Base-by-base conservation (phyloP, 1,284 basidiomycete genomes). In the Bjerkandera adusta region DNA sequence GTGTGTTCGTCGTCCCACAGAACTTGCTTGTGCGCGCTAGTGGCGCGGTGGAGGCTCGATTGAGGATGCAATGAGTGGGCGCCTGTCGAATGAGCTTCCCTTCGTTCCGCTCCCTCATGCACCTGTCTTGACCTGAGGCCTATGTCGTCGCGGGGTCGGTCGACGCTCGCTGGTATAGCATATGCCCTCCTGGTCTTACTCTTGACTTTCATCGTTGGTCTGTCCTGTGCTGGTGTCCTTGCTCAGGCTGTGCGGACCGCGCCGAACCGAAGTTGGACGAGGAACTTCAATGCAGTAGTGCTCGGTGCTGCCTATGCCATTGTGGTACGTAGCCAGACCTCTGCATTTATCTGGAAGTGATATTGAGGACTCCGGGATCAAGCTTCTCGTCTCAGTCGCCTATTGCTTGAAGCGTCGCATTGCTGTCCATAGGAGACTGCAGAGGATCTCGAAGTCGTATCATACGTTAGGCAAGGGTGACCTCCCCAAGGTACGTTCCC, bases 381-480 rank as follows among this genome's bases (percentile, higher is more conserved):
- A 51, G 49, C 35, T 43, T 48, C 64, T 77, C 10, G 61, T 71
- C 2, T 85, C 84, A 6, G 47, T 87, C 20, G 65, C 75, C 7
- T 72, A 85, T 53, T 88, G 81, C 56, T 63, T 77, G 45, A 87
- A 86, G 45, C 77, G 86, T 33, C 71, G 83, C 43, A 71, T 89
- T 35, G 76, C 80, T 1, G 77, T 88, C 32, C 73, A 78, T 36
- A 63, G 77, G 52, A 75, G 73, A 60, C 67, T 89, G 41, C 77
- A 81, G 56, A 70, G 78, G 24, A 88, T 92, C 57, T 86, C 89
- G 20, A 89, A 85, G 61, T 73, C 77, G 2, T 82, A 85, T 58
- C 73, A 77, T 38, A 78, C 77, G 2, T 72, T 85, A 30, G 73
- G 76, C 36, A 71, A 69, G 49, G 72, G 74, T 5, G 88, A 92